A percentile compares a stretch with the other conserved stretches of the same genome.
Evolutionary conservation across 1,284 basidiomycete species (phyloP).

Genomic region (Ceratobasidium sp.): DNA sequence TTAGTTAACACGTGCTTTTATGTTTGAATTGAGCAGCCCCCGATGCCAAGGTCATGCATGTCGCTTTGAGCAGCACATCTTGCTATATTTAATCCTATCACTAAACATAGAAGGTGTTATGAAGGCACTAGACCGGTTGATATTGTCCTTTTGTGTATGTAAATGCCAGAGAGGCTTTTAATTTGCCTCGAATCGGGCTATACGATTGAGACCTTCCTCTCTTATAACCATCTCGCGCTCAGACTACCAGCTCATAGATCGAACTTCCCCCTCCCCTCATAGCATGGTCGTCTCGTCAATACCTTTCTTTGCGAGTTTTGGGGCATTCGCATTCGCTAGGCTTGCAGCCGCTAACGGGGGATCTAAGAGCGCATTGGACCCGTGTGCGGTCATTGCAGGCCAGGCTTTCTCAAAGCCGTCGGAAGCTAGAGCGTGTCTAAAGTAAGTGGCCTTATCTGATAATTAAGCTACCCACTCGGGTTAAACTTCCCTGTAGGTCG

Average conservation of each 20-base stretch:
- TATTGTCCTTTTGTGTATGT: too few relatives aligned
- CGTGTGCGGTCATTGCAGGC: constrained; percentile 64
- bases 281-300: background rate
- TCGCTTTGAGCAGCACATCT: background rate
- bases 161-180: too few relatives aligned
- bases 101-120: too few relatives aligned
- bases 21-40: background rate
- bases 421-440: constrained; percentile 65
- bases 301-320: background rate
- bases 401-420: constrained; percentile 61
- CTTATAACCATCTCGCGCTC: too few relatives aligned
- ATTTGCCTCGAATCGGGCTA: too few relatives aligned
- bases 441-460: background rate
- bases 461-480: background rate
- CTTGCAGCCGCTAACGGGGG: background rate
- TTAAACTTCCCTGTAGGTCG: constrained; percentile 54
- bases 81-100: background rate
- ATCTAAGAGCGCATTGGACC: constrained; percentile 52
- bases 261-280: background rate
- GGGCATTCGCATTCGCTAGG: background rate
- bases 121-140: too few relatives aligned
- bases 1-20: background rate
- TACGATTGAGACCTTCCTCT: too few relatives aligned
- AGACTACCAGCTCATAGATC: too few relatives aligned
- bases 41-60: background rate